Evolutionary conservation across 495 filamentous ascomycete species (phyloP), one percentile per base, ranked within the genome.

Genomic region (Tricharina praecox): DNA sequence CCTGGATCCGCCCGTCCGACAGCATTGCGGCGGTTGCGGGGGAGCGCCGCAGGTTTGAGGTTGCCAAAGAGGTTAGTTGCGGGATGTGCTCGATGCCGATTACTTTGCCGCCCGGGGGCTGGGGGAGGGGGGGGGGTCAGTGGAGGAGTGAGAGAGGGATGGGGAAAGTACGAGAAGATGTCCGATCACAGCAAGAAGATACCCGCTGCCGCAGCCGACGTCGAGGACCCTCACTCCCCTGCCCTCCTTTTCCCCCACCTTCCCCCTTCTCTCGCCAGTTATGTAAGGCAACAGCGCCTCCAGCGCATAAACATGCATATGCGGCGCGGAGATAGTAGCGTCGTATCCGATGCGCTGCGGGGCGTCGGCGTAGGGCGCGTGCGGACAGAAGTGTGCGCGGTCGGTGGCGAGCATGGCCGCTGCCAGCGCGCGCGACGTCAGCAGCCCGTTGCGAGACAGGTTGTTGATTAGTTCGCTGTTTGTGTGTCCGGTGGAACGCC

Each of bases 301-400:
- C 18, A 40, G 34, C 13, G 59, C 59, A 44, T 62, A 15, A 25
- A 83, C 88, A 66, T 97, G 90, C 84, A 97, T 97, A 70, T 97
- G 90, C 15, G 90, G 90, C 18, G 90, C 90, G 57, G 81, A 87
- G 54, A 97, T 97, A 44, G 92, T 97, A 44, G 90, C 90, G 13
- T 62, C 54, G 63, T 82, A 75, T 44, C 92, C 88, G 65, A 97
- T 96, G 47, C 74, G 59, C 63, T 96, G 88, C 7, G 90, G 90
- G 20, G 78, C 82, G 70, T 97, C 90, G 44, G 82, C 74, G 67
- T 96, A 97, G 1, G 90, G 57, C 45, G 3, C 58, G 42, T 38
- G 74, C 72, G 16, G 77, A 23, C 68, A 65, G 68, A 87, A 97
- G 64, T 95, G 76, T 2, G 77, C 86, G 42, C 90, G 75, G 63